A percentile compares a stretch with the other conserved stretches of the same genome.
Conservation (phyloP, 2,329 filamentous ascomycete species). For the Scytalidium sp. region DNA sequence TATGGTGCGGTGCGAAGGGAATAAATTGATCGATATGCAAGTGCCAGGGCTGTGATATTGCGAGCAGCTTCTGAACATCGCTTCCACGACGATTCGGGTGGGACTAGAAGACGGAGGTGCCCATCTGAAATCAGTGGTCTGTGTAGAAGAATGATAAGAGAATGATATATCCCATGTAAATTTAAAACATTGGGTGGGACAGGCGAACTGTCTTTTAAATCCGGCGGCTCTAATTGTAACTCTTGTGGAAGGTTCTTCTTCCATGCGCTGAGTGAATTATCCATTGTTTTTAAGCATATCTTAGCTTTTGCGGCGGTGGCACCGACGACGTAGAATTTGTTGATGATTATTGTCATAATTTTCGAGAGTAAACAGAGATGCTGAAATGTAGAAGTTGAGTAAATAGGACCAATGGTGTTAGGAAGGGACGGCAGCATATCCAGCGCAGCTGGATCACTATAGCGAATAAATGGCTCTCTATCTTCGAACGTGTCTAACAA, state of each 20-base stretch:
- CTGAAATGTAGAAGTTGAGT: constrained; percentile 32
- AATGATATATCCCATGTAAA: constrained; percentile 22
- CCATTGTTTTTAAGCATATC: constrained; percentile 15
- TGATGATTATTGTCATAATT: constrained; percentile 34
- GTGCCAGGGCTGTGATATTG: constrained; percentile 31
- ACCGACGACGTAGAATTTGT: constrained; percentile 27
- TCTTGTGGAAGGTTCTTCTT: no score
- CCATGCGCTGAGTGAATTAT: no score
- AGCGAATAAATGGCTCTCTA: no score
- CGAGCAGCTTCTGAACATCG: constrained; percentile 30
- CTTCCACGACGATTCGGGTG: constrained; percentile 25
- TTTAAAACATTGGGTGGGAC: no score
- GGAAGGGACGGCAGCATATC: no score
- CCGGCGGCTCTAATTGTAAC: constrained; percentile 15
- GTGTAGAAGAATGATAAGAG: no score
- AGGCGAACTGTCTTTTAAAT: no score
- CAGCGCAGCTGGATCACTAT: no score
- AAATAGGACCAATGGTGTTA: no score
- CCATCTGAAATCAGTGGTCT: no score
- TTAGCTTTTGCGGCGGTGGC: constrained; percentile 21
- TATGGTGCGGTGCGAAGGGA: constrained; percentile 36
- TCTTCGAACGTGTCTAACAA: constrained; percentile 26
- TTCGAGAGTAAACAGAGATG: constrained; percentile 30
- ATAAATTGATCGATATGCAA: constrained; percentile 34
- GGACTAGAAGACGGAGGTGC: constrained; percentile 32